A percentile compares a stretch with the other conserved stretches of the same genome.
phyloP scores from a whole-genome alignment of 768 basidiomycete genomes.

The Mycena floridula region DNA sequence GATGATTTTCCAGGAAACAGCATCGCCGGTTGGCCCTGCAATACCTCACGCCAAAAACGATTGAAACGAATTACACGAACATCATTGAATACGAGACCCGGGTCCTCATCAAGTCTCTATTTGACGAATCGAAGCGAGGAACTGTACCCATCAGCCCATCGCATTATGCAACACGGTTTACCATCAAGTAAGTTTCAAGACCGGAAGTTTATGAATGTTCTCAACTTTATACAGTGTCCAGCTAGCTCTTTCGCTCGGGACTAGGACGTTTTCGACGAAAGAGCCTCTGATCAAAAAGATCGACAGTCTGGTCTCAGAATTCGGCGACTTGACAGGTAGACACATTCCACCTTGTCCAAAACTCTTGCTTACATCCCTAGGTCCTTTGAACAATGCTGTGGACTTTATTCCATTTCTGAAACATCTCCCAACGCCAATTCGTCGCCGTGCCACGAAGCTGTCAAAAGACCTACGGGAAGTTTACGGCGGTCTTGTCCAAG shows the following conservation, averaged over 20 bases:
- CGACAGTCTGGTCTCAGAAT: slow-evolving; percentile 11
- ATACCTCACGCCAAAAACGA: slow-evolving; percentile 8
- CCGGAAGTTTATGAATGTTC: background rate
- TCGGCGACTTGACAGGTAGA: slow-evolving; percentile 13
- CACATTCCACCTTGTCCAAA: no score
- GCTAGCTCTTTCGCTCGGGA: slow-evolving; percentile 15
- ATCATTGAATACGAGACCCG: slow-evolving; percentile 15
- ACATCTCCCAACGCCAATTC: slow-evolving; percentile 10
- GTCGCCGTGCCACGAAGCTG: slow-evolving; percentile 10
- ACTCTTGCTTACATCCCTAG: background rate
- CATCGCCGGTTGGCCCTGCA: slow-evolving; percentile 16
- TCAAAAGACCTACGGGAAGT: slow-evolving; percentile 18
- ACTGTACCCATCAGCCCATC: slow-evolving; percentile 12
- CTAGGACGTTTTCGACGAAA: slow-evolving; percentile 9
- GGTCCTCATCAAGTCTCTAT: slow-evolving; percentile 13
- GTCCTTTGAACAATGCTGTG: slow-evolving; percentile 15
- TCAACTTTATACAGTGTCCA: slow-evolving; percentile 11
- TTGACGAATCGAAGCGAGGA: slow-evolving; percentile 7
- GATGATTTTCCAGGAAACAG: slow-evolving; percentile 7
- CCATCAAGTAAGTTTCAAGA: slow-evolving; percentile 11
- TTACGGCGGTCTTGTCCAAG: slow-evolving; percentile 23
- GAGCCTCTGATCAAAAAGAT: slow-evolving; percentile 12
- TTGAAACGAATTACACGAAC: slow-evolving; percentile 7
- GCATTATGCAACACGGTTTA: slow-evolving; percentile 11
- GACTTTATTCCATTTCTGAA: slow-evolving; percentile 15